Percentiles rank a stretch among this genome's conserved stretches.
phyloP scores from a whole-genome alignment of 2,329 filamentous ascomycete species.

The Chaetomium globosum region DNA sequence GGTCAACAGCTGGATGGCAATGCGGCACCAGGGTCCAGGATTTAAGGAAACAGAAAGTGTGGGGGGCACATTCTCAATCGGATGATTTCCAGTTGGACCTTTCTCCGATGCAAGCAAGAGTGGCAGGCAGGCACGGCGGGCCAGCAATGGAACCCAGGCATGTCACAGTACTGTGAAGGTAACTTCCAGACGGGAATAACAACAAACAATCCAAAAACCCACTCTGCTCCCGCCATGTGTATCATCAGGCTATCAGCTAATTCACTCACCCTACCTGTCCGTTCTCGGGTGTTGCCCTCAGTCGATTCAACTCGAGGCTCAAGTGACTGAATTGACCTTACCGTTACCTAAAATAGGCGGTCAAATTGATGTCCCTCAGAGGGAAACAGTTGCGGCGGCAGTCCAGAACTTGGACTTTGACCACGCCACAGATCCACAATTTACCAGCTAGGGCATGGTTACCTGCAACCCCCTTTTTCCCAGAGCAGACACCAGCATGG shows the following conservation, averaged over 20 bases:
- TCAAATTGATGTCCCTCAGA: neutral
- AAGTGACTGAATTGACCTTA: neutral
- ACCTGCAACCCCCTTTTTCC: slow-evolving; percentile 18
- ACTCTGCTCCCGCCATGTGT: slow-evolving; percentile 8
- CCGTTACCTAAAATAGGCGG: slow-evolving; percentile 6
- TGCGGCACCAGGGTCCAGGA: slow-evolving; percentile 9
- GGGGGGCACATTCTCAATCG: slow-evolving; percentile 11
- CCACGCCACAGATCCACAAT: slow-evolving; percentile 1
- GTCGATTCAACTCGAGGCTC: neutral
- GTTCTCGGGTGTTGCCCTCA: neutral
- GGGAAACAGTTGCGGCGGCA: slow-evolving; percentile 25
- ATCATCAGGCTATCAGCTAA: neutral
- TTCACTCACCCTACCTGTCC: neutral
- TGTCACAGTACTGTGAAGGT: too few species aligned
- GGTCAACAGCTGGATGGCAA: slow-evolving; percentile 10
- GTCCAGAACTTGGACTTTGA: neutral
- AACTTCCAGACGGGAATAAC: neutral
- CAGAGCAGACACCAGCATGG: neutral
- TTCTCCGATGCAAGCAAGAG: neutral
- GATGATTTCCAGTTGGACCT: slow-evolving; percentile 8
- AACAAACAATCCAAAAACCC: neutral
- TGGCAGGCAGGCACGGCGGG: too few species aligned
- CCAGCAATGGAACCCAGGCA: neutral
- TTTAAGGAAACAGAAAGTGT: slow-evolving; percentile 1
- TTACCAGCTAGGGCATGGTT: slow-evolving; percentile 11